phyloP scores from a whole-genome alignment of 306 rosid species.

The Senna siamea region DNA sequence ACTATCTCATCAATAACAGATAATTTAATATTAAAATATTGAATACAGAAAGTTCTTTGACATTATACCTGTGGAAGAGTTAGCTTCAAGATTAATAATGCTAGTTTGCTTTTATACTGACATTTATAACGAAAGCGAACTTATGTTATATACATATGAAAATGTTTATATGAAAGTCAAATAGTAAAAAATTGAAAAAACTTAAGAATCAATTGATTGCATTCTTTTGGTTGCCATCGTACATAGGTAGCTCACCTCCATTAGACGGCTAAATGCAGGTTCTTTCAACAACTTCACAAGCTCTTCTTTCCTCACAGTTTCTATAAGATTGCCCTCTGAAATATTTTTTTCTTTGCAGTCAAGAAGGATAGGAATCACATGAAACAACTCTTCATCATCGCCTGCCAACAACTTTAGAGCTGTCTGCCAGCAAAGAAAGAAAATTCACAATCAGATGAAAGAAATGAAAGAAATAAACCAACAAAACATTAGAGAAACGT shows the following conservation, averaged over 20 bases:
- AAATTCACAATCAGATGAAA: slow-evolving; percentile 12
- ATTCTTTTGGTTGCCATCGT: not conserved
- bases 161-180: not conserved
- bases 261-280: slow-evolving; percentile 78
- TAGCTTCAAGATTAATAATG: slow-evolving; percentile 15
- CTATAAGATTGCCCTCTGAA: slow-evolving; percentile 53
- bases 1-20: slow-evolving; percentile 1
- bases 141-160: no score
- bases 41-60: slow-evolving; percentile 17
- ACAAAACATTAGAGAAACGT: slow-evolving; percentile 8
- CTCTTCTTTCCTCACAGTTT: slow-evolving; percentile 38
- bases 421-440: slow-evolving; percentile 59
- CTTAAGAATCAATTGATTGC: slow-evolving; percentile 17
- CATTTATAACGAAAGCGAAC: slow-evolving; percentile 10
- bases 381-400: slow-evolving; percentile 66
- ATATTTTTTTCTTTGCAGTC: slow-evolving; percentile 62
- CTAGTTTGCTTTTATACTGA: slow-evolving; percentile 21
- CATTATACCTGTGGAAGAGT: slow-evolving; percentile 21
- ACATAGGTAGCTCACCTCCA: slow-evolving; percentile 71
- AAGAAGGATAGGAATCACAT: slow-evolving; percentile 70
- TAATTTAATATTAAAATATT: slow-evolving; percentile 1
- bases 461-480: not conserved
- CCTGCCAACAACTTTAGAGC: slow-evolving; percentile 75
- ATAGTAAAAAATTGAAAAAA: not conserved
- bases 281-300: slow-evolving; percentile 67